These are phyloP conservation scores for Xerocomus amazonicus DNA, from an alignment of 1,284 basidiomycete genomes.

Conservation along the genomic window DNA sequence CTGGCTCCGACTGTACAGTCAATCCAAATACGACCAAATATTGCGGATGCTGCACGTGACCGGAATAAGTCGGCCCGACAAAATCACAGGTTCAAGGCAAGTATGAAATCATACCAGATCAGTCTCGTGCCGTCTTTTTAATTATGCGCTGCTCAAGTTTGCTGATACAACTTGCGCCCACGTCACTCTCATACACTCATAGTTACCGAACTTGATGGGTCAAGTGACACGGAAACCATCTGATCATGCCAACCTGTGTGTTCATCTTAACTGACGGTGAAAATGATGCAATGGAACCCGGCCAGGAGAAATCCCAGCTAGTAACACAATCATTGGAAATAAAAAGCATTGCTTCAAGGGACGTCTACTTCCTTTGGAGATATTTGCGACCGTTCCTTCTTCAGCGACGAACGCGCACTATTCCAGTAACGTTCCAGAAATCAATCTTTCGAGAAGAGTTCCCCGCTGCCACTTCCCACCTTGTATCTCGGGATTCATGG, in stretches of 20 bases:
- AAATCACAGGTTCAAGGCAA: too few relatives aligned
- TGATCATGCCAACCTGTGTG: not conserved
- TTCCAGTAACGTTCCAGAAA: not conserved
- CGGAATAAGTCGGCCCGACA: too few relatives aligned
- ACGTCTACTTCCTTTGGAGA: not conserved
- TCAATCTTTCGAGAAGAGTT: not conserved
- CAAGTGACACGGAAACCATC: not conserved
- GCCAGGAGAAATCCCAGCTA: not conserved
- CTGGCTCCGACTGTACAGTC: conserved; percentile 34
- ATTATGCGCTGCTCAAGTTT: too few relatives aligned
- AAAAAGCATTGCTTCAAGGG: not conserved
- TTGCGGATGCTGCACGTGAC: too few relatives aligned
- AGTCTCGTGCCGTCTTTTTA: too few relatives aligned
- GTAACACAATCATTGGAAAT: not conserved
- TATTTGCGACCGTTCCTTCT: not conserved
- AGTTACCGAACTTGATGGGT: too few relatives aligned
- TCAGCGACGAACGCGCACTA: not conserved
- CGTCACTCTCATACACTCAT: too few relatives aligned
- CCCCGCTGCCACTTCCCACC: not conserved
- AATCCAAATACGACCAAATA: conserved; percentile 27
- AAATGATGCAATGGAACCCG: not conserved
- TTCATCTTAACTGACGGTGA: not conserved
- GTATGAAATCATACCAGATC: too few relatives aligned
- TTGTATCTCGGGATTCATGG: not conserved
- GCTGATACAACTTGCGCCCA: too few relatives aligned